Evolutionary conservation across 495 filamentous ascomycete genomes (phyloP).

Genomic region (Astrocystis sublimbata): DNA sequence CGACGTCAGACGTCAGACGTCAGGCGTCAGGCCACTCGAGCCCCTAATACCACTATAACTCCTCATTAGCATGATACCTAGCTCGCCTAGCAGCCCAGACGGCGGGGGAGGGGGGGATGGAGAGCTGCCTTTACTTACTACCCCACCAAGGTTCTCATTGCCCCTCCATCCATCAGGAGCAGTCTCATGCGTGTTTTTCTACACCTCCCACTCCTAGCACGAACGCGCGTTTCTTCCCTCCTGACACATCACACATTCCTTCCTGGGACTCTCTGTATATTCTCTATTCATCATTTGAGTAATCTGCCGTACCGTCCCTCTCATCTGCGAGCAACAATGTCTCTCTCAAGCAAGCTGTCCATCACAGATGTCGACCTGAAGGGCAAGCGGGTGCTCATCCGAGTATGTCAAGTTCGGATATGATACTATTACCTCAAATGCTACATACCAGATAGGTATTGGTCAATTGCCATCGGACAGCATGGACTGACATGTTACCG

Average conservation of each 20-base stretch:
- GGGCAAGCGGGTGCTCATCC: slow-evolving; percentile 95
- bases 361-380: slow-evolving; percentile 96
- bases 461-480: background rate
- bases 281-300: background rate
- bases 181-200: slow-evolving; percentile 16
- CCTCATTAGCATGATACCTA: background rate
- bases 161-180: slow-evolving; percentile 22
- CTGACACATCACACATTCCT: slow-evolving; percentile 4
- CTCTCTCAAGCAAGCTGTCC: slow-evolving; percentile 96
- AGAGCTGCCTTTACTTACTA: background rate
- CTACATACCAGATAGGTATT: background rate
- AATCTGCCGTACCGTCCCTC: background rate
- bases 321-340: slow-evolving; percentile 63
- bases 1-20: too few species aligned
- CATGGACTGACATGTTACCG: slow-evolving; percentile 15
- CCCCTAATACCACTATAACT: background rate
- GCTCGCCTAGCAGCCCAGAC: too few species aligned
- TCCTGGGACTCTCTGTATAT: background rate
- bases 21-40: slow-evolving; percentile 7
- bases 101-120: too few species aligned
- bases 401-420: slow-evolving; percentile 59
- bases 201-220: slow-evolving; percentile 2
- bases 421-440: background rate
- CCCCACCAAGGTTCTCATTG: slow-evolving; percentile 12
- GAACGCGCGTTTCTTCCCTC: background rate